Base-by-base conservation (phyloP, 2,329 filamentous ascomycete species). In the Pseudogymnoascus sp. region DNA sequence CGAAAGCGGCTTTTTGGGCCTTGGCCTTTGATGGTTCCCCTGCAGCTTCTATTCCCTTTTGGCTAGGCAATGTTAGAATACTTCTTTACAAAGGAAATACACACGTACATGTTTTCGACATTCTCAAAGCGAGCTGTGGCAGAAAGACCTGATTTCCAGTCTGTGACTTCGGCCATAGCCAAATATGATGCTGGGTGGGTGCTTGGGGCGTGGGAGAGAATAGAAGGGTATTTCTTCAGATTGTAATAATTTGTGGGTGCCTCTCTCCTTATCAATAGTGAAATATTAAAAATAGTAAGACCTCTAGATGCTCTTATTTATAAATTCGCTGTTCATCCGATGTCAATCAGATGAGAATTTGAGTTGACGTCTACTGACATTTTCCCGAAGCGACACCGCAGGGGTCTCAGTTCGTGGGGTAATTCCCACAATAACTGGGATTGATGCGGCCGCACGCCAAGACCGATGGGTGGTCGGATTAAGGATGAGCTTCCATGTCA, bases 41-140 rank as follows among this genome's bases (percentile, higher is more conserved):
- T 29, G 78, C 75, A 2, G 76, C 73, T 64, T 71, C 68, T 60
- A 72, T 70, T 42, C 44, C 61, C 63, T 53, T 67, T 71, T 53
- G 44, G 40, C 60, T 64, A 37, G 56, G 21, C 23, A 29, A 33
- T 29, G 53, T 61, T 26, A 60, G 59, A 2, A 29, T 60, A 13
- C 5, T 19, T 46, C 38, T 61, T 50, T 9, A 11, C 5, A 46
- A 29, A 63, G 38, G 35, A 56, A 15, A 10, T 50, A 53, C 46
- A 62, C 40, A 75, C 84, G 77, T 73, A 87, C 85, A 88, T 78
- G 64, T 77, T 81, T 67, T 88, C 80, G 60, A 90, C 85, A 64
- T 80, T 83, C 63, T 83, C 81, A 72, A 88, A 85, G 63, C 88
- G 80, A 62, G 86, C 82, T 11, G 82, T 63, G 19, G 67, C 61